phyloP scores from a whole-genome alignment of 306 rosid species.

The Medicago arabica region DNA sequence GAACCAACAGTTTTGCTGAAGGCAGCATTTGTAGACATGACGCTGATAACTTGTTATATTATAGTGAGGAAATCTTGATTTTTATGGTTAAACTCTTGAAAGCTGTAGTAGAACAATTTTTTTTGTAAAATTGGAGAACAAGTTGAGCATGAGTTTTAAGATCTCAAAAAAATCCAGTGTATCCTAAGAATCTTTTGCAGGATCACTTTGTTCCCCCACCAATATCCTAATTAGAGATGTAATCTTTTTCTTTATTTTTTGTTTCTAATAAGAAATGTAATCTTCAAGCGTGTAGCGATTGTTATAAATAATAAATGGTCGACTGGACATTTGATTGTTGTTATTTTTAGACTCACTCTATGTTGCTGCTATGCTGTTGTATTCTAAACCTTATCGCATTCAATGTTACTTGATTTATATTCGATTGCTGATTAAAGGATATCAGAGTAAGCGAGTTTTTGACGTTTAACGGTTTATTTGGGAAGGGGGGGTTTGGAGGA shows the following conservation, averaged over 20 bases:
- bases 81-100: constrained; percentile 20
- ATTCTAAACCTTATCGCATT: not conserved
- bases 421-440: too few relatives aligned
- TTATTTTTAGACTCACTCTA: not conserved
- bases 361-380: not conserved
- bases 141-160: constrained; percentile 18
- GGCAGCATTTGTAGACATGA: constrained; percentile 34
- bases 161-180: not conserved
- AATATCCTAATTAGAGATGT: constrained; percentile 1
- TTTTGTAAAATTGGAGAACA: constrained; percentile 16
- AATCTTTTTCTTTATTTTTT: not conserved
- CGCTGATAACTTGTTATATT: constrained; percentile 27
- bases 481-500: too few relatives aligned
- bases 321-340: not conserved
- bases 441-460: too few relatives aligned
- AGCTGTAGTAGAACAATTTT: constrained; percentile 22
- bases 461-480: too few relatives aligned
- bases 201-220: not conserved
- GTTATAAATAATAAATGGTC: constrained; percentile 3
- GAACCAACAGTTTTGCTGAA: constrained; percentile 14
- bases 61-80: constrained; percentile 19
- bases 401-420: not conserved
- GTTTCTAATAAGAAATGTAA: not conserved
- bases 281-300: constrained; percentile 14
- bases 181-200: constrained; percentile 13